A percentile compares a stretch with the other conserved stretches of the same genome.
These are phyloP conservation scores for Aspergillus eucalypticola DNA, from an alignment of 2,329 filamentous ascomycete genomes.

Conservation along the genomic window DNA sequence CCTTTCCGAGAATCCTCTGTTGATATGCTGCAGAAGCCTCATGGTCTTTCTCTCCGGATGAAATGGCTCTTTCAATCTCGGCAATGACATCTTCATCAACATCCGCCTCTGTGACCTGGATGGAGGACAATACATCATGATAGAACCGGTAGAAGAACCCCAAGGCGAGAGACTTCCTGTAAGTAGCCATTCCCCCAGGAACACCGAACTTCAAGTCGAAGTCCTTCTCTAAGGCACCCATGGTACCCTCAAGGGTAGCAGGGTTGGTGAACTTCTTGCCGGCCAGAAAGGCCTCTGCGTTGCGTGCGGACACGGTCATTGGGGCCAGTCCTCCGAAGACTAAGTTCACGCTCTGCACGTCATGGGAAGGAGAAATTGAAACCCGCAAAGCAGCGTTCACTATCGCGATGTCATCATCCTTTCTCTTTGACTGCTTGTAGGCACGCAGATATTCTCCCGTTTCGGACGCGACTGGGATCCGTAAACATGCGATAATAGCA, in stretches of 20 bases:
- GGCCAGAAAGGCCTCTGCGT: conserved; percentile 69
- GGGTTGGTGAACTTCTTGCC: conserved; percentile 80
- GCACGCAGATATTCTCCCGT: conserved; percentile 82
- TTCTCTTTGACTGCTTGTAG: conserved; percentile 95
- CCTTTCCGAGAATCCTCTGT: conserved; percentile 79
- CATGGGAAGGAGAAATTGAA: conserved; percentile 65
- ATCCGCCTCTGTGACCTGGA: conserved; percentile 50
- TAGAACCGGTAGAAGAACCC: conserved; percentile 98
- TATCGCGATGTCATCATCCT: conserved; percentile 98
- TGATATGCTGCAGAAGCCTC: conserved; percentile 74
- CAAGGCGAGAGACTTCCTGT: conserved; percentile 83
- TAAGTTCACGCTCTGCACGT: conserved; percentile 73
- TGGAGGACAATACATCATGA: conserved; percentile 73
- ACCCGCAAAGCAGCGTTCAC: conserved; percentile 85
- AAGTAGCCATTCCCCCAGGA: conserved; percentile 96
- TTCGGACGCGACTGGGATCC: conserved; percentile 74
- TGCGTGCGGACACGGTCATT: conserved; percentile 82
- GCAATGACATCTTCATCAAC: conserved; percentile 73
- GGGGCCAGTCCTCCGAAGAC: conserved; percentile 96
- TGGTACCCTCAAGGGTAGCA: conserved; percentile 81
- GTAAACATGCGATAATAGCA: conserved; percentile 80
- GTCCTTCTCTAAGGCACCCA: conserved; percentile 85
- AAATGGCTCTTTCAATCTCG: conserved; percentile 84
- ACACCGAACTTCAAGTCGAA: conserved; percentile 89
- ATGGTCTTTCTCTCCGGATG: conserved; percentile 75